Conservation (phyloP, 345 rosid species). For the Eucalyptus leucophloia region DNA sequence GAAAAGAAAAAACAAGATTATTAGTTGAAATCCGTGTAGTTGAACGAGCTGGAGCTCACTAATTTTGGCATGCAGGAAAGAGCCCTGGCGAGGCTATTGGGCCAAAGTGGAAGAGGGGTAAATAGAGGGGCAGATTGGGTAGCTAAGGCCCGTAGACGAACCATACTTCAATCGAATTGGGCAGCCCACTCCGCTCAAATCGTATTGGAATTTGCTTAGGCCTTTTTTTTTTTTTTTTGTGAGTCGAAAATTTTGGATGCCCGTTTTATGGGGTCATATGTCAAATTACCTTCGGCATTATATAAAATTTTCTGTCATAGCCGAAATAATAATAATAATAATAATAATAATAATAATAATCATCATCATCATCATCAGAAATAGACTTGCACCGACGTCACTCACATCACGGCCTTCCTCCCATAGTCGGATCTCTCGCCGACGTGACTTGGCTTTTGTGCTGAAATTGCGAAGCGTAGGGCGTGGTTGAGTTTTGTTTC, state of each 20-base stretch:
- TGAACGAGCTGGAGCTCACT: neutral
- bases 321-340: too few species aligned
- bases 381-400: too few species aligned
- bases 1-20: neutral
- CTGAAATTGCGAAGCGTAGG: neutral
- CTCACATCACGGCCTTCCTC: too few species aligned
- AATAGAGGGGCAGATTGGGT: neutral
- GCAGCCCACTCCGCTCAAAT: neutral
- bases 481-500: rapidly evolving
- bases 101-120: neutral
- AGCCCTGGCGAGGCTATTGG: neutral
- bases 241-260: neutral
- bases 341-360: too few species aligned
- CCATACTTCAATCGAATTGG: neutral
- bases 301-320: too few species aligned
- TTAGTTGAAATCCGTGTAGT: neutral
- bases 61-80: neutral
- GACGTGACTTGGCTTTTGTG: neutral
- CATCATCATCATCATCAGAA: too few species aligned
- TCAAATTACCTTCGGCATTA: neutral
- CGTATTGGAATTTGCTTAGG: neutral
- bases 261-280: neutral
- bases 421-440: neutral
- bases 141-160: neutral
- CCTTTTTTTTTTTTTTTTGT: too few species aligned